A percentile compares a stretch with the other conserved stretches of the same genome.
These are phyloP conservation scores for Suillus subluteus DNA, from an alignment of 768 basidiomycete species.

Conservation along the genomic window DNA sequence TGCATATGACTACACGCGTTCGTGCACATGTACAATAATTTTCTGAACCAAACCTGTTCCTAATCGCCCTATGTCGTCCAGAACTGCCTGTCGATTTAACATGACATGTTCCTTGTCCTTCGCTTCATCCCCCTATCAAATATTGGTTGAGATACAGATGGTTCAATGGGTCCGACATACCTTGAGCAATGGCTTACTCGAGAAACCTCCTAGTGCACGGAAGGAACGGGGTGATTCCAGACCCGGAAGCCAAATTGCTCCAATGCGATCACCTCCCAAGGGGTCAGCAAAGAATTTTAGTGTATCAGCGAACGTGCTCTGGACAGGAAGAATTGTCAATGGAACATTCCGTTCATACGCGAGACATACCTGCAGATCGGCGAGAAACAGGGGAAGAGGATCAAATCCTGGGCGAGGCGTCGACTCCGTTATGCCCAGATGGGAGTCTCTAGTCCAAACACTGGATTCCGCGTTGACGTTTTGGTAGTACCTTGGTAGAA, in stretches of 20 bases:
- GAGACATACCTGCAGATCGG: slow-evolving; percentile 69
- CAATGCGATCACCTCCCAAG: slow-evolving; percentile 78
- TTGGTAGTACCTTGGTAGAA: slow-evolving; percentile 77
- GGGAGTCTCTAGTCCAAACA: slow-evolving; percentile 45
- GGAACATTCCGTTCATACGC: neutral
- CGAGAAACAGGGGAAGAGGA: slow-evolving; percentile 66
- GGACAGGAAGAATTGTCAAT: slow-evolving; percentile 14
- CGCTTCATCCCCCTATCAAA: slow-evolving; percentile 29
- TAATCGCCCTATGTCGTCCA: slow-evolving; percentile 77
- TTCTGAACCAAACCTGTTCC: slow-evolving; percentile 68
- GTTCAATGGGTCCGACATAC: slow-evolving; percentile 25
- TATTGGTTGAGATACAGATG: slow-evolving; percentile 4
- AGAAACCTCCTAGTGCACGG: slow-evolving; percentile 83
- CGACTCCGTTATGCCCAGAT: slow-evolving; percentile 10
- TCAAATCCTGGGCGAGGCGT: slow-evolving; percentile 73
- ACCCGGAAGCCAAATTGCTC: slow-evolving; percentile 85
- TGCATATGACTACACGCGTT: slow-evolving; percentile 11
- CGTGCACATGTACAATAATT: slow-evolving; percentile 33
- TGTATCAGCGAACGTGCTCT: slow-evolving; percentile 77
- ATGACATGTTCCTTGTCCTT: slow-evolving; percentile 64
- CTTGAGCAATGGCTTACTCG: slow-evolving; percentile 55
- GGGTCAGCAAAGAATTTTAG: slow-evolving; percentile 85
- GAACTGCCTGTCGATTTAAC: slow-evolving; percentile 67
- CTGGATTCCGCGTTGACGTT: slow-evolving; percentile 56
- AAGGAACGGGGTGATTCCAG: slow-evolving; percentile 66